A percentile compares a stretch with the other conserved stretches of the same genome.
Conservation (phyloP, 768 basidiomycete genomes). For the Leccinum rimulosum region DNA sequence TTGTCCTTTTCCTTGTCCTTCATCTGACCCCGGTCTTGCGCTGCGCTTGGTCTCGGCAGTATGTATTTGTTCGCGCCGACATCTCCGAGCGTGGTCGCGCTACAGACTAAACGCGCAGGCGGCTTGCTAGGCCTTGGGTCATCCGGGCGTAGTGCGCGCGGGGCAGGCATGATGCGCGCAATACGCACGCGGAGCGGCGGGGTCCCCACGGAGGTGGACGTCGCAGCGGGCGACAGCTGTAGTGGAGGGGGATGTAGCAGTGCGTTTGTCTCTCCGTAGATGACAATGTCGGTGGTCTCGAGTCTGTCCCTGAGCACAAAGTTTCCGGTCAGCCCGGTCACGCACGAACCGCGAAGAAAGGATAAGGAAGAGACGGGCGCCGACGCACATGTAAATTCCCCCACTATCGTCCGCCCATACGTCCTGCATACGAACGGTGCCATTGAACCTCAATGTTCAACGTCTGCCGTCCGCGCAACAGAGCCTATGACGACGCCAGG, state of each 20-base stretch:
- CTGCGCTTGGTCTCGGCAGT: conserved; percentile 9
- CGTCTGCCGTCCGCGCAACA: conserved; percentile 56
- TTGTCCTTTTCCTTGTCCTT: conserved; percentile 18
- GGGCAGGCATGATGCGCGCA: conserved; percentile 51
- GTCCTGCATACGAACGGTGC: conserved; percentile 49
- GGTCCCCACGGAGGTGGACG: conserved; percentile 22
- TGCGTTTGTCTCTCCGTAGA: conserved; percentile 40
- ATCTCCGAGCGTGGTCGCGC: conserved; percentile 8
- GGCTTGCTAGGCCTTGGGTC: conserved; percentile 73
- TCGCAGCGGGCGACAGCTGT: conserved; percentile 9
- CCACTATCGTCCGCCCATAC: conserved; percentile 61
- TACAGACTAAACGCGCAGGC: conserved; percentile 34
- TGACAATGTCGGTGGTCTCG: conserved; percentile 65
- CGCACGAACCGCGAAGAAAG: not conserved
- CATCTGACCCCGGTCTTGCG: not conserved
- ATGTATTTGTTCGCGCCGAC: conserved; percentile 25
- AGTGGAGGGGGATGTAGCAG: conserved; percentile 7
- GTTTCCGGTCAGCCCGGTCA: not conserved
- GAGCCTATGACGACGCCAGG: conserved; percentile 30
- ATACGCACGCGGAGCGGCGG: conserved; percentile 45
- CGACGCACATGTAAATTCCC: conserved; percentile 46
- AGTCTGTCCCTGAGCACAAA: conserved; percentile 56
- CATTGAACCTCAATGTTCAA: conserved; percentile 50
- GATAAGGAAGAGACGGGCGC: too few relatives aligned
- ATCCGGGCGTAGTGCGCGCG: conserved; percentile 34